Base-by-base conservation (phyloP, 176 grass and related monocot genomes). In the Microstegium vimineum region DNA sequence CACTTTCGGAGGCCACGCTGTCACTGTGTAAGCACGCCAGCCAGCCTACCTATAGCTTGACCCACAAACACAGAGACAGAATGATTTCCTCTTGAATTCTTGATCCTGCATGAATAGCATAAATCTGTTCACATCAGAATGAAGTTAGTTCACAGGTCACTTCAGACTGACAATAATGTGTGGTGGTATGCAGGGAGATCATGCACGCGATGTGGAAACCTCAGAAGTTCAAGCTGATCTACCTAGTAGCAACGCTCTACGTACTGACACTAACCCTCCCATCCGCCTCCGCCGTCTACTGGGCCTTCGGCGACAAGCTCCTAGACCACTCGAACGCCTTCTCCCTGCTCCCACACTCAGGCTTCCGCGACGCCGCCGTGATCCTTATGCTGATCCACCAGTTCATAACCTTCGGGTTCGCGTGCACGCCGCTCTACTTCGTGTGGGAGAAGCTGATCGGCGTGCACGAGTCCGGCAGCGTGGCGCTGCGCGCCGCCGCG, bases 161-260 rank as follows among this genome's bases (percentile, higher is more conserved):
- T 57, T 57, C 22, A 23, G 8, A 57, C 52, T 59, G 54, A 59
- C n/a, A n/a, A n/a, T n/a, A n/a, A n/a, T n/a, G n/a, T n/a, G n/a
- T 62, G 27, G 4, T 54, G 30, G 3, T n/a, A n/a, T 91, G 79
- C 86, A 97, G 95, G 54, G 95, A 98, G 87, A 91, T 98, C 75
- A 98, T 98, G 95, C 95, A 98, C 83, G 95, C 95, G 23, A 98
- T 98, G 95, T 98, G 95, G 95, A 98, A 95, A 59, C 95, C 95
- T 0, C 95, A 95, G 37, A 91, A 94, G 84, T 98, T 98, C 77
- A 98, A 98, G 83, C 79, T 91, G 30, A 91, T 98, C 70, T 98
- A 98, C 89, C 89, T 98, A 4, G 37, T 80, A 8, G 95, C 95
- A 0, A 98, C 90, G 9, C 62, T 76, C 3, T 98, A 98, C 82